phyloP scores from a whole-genome alignment of 2,329 filamentous ascomycete species.

The Trichoderma sp. region DNA sequence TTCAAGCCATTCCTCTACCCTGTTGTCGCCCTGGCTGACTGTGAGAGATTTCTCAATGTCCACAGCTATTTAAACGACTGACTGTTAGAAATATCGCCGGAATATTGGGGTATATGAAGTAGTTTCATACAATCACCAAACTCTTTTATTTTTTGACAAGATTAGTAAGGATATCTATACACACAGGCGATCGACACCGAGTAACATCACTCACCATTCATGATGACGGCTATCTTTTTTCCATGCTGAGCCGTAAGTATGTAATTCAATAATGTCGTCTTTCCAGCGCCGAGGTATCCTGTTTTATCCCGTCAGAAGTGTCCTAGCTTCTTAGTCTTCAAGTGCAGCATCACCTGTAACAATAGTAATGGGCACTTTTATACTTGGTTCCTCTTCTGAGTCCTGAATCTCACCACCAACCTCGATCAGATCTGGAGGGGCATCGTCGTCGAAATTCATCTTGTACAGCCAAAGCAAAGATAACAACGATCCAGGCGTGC shows the following conservation, averaged over 20 bases:
- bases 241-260: slow-evolving; percentile 93
- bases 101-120: background rate
- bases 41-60: slow-evolving; percentile 97
- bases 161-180: background rate
- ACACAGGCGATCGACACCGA: background rate
- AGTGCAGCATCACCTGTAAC: slow-evolving; percentile 60
- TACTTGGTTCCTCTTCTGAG: slow-evolving; percentile 48
- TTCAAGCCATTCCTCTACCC: slow-evolving; percentile 92
- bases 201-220: slow-evolving; percentile 63
- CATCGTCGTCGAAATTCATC: slow-evolving; percentile 66
- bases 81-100: background rate
- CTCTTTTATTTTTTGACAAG: slow-evolving; percentile 45
- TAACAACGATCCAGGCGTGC: background rate
- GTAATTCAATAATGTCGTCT: slow-evolving; percentile 93
- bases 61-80: slow-evolving; percentile 56
- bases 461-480: slow-evolving; percentile 16
- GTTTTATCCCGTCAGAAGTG: background rate
- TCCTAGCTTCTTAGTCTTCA: background rate
- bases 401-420: slow-evolving; percentile 36
- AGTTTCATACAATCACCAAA: slow-evolving; percentile 70
- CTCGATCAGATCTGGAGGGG: slow-evolving; percentile 62
- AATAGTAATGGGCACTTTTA: slow-evolving; percentile 80
- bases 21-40: slow-evolving; percentile 76
- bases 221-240: slow-evolving; percentile 96
- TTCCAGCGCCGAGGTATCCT: slow-evolving; percentile 94